Base-by-base conservation (phyloP, 2,329 filamentous ascomycete genomes). In the Sclerotinia subarctica region DNA sequence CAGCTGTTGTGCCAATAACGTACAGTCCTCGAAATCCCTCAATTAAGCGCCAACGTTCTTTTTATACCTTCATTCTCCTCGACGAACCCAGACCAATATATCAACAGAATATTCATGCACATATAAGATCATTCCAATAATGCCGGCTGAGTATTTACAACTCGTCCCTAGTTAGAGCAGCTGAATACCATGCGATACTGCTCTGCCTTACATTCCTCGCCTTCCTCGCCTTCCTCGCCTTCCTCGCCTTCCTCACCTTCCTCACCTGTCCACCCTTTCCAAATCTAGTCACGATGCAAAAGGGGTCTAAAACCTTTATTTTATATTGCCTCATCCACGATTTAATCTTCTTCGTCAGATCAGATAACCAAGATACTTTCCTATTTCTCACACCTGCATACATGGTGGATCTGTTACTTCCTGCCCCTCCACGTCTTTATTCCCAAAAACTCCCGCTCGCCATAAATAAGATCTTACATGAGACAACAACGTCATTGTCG, bases 321-420 rank as follows among this genome's bases (percentile, higher is more conserved):
- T 11, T 15, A 56, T 15, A 21, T 26, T 44, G 56, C 42, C 56
- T 53, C 51, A 17, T 29, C 6, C 51, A 42, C 13, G 13, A 42
- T 15, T 42, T 11, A 13, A 38, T 13, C 7, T 38, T 29, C 49
- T 52, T 52, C 24, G 15, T 5, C 5, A 32, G 29, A 32, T 52
- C 49, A 52, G 47, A 1, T 24, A 58, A 19, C 13, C 42, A 17
- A 46, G 15, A 42, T 59, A 44, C 47, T 59, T 21, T 59, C 38
- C 57, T 59, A 29, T 59, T 29, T 32, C 24, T 59, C 57, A n/a
- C 21, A 46, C 26, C 24, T n/a, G 57, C 57, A 59, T 46, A 21
- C 56, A 59, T 13, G 46, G 56, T 59, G 57, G 42, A 47, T 59
- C 57, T 46, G 2, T 4, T 15, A 1, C 13, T 15, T 56, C 52